A percentile compares a stretch with the other conserved stretches of the same genome.
Conservation (phyloP, 306 rosid species). For the Sechiopsis laciniata region DNA sequence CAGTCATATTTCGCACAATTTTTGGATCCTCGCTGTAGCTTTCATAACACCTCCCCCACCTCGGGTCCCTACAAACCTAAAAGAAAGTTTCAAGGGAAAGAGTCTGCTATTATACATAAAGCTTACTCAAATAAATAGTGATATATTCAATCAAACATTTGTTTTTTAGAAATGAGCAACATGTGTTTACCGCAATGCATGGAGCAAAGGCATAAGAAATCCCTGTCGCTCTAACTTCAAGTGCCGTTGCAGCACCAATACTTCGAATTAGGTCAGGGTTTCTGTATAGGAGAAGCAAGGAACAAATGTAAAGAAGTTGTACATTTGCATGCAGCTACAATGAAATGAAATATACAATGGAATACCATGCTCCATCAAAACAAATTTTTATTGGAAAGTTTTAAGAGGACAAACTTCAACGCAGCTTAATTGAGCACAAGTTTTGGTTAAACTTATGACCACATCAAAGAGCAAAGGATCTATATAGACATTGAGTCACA, state of each 20-base stretch:
- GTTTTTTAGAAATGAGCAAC: constrained; percentile 15
- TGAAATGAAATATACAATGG: not conserved
- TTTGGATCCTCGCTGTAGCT: constrained; percentile 91
- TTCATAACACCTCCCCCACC: constrained; percentile 99
- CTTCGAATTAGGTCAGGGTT: constrained; percentile 56
- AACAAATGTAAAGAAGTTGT: constrained; percentile 20
- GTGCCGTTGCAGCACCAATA: constrained; percentile 93
- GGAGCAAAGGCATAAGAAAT: constrained; percentile 91
- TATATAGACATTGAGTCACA: not conserved
- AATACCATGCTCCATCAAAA: not conserved
- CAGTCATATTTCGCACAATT: constrained; percentile 77
- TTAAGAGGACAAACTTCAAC: not conserved
- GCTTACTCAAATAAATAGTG: not conserved
- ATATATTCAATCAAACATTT: constrained; percentile 18
- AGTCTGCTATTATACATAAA: constrained; percentile 18
- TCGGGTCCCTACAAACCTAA: constrained; percentile 95
- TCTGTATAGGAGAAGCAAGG: constrained; percentile 33
- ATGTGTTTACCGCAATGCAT: constrained; percentile 72
- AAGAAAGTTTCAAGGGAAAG: constrained; percentile 32
- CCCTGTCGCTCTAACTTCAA: constrained; percentile 91
- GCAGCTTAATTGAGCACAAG: not conserved
- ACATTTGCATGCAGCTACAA: not conserved
- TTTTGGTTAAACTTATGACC: not conserved
- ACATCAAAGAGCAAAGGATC: constrained; percentile 6
- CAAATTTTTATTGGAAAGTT: not conserved